Base-by-base conservation (phyloP, 2,329 filamentous ascomycete genomes). In the Pseudogymnoascus destructans region DNA sequence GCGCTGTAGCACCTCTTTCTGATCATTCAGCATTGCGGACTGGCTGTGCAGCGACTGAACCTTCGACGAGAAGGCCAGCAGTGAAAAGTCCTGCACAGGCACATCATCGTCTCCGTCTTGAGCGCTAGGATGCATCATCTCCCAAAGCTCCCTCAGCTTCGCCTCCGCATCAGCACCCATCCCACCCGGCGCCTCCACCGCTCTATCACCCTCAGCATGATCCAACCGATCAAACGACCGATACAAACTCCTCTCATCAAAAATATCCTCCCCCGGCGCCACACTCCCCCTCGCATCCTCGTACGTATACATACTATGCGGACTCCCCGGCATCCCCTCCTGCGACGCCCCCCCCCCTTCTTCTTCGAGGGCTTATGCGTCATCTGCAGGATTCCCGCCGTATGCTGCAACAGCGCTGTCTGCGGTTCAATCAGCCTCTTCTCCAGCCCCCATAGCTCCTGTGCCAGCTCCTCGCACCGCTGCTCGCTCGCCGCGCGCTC, bases 381-480 rank as follows among this genome's bases (percentile, higher is more conserved):
- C 70, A 95, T 80, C 68, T 95, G 90, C 58, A 98, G 74, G 36
- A 98, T 88, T 46, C 89, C 92, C 11, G 93, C 91, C 0, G 92
- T 97, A 70, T 98, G 93, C 70, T 92, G 84, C 56, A 97, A 74
- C 46, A 98, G 74, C 61, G 83, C 81, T 65, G 80, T 81, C 66
- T 95, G 87, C 7, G 88, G 80, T 60, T 86, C 79, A 73, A 89
- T 84, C 60, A 86, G 75, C 63, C 86, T 77, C 70, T 87, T 87
- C 71, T 96, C 89, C 59, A 95, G 74, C 60, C 80, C 79, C 73
- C 87, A 89, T 35, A 97, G 74, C 66, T 95, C 89, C 38, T 84
- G 77, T 3, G 90, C 84, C 59, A 97, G 74, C 60, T 93, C 87
- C 64, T 96, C 89, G 65, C 92, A 95, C 70, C 87, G 92, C 64